Evolutionary conservation across 352 stramenopile species (phyloP).

Genomic region (Pilasporangium apinafurcum): DNA sequence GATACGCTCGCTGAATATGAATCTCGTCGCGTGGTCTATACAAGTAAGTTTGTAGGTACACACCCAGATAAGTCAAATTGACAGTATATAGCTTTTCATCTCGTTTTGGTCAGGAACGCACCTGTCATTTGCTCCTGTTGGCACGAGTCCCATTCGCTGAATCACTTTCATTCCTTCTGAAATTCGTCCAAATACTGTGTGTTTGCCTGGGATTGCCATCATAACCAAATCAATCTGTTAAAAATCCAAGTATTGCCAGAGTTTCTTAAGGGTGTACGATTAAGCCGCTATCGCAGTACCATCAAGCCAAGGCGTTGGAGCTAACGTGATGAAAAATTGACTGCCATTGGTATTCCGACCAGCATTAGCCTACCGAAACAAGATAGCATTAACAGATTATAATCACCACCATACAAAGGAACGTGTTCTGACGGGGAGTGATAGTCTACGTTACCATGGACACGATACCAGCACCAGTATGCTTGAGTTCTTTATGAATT

Average conservation of each 20-base stretch:
- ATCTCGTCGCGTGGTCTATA: constrained; percentile 77
- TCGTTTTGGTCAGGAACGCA: constrained; percentile 9
- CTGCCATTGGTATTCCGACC: constrained; percentile 90
- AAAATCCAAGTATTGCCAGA: too few relatives aligned
- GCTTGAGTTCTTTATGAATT: constrained; percentile 89
- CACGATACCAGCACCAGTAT: constrained; percentile 90
- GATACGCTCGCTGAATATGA: constrained; percentile 60
- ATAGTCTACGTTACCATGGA: constrained; percentile 58
- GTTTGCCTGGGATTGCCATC: constrained; percentile 53
- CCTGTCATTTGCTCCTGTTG: constrained; percentile 84
- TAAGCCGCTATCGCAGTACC: constrained; percentile 23
- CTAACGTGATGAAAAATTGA: constrained; percentile 94
- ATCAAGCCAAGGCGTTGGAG: constrained; percentile 91
- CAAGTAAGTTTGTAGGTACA: background rate
- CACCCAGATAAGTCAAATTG: background rate
- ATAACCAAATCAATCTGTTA: background rate
- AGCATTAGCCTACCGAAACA: constrained; percentile 75
- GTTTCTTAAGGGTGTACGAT: too few relatives aligned
- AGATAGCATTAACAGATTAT: too few relatives aligned
- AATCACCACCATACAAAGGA: background rate
- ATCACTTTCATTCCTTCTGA: constrained; percentile 91
- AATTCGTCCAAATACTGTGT: constrained; percentile 92
- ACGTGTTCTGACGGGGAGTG: background rate
- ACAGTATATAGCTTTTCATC: background rate
- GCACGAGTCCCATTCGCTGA: constrained; percentile 87